phyloP scores from a whole-genome alignment of 2,329 filamentous ascomycete genomes.

The Ophiosphaerella korrae region DNA sequence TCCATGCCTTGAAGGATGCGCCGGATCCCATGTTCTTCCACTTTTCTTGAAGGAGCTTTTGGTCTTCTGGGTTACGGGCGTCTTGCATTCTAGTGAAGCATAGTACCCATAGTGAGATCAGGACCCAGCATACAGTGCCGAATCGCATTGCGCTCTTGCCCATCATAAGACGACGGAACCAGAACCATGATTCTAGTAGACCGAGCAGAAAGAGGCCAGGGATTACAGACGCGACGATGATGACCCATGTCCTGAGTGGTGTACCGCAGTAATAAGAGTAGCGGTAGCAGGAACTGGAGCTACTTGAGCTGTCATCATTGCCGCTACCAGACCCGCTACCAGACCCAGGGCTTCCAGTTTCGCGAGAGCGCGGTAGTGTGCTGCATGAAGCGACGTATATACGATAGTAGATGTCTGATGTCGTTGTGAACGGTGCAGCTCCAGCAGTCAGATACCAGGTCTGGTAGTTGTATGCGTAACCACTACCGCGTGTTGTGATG shows the following conservation, averaged over 20 bases:
- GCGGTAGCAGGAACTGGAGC: slow-evolving; percentile 5
- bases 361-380: slow-evolving; percentile 19
- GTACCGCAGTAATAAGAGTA: slow-evolving; percentile 21
- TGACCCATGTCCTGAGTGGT: slow-evolving; percentile 30
- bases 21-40: slow-evolving; percentile 36
- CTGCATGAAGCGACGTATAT: slow-evolving; percentile 32
- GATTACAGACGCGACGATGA: slow-evolving; percentile 34
- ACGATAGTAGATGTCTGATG: slow-evolving; percentile 27
- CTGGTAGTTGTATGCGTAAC: slow-evolving; percentile 15
- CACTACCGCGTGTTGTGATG: slow-evolving; percentile 10
- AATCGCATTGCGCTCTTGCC: slow-evolving; percentile 37
- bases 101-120: slow-evolving; percentile 34
- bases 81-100: slow-evolving; percentile 43
- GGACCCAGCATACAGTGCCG: slow-evolving; percentile 40
- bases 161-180: slow-evolving; percentile 44
- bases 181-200: slow-evolving; percentile 40
- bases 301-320: slow-evolving; percentile 7
- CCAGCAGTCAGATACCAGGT: slow-evolving; percentile 34
- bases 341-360: slow-evolving; percentile 2
- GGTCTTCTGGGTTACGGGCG: slow-evolving; percentile 35
- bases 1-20: slow-evolving; percentile 40
- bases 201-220: slow-evolving; percentile 39
- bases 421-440: slow-evolving; percentile 31
- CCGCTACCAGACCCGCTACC: slow-evolving; percentile 9
- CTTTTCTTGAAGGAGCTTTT: slow-evolving; percentile 33